phyloP scores from a whole-genome alignment of 257 asterid species.

The Thymus quinquecostatus region DNA sequence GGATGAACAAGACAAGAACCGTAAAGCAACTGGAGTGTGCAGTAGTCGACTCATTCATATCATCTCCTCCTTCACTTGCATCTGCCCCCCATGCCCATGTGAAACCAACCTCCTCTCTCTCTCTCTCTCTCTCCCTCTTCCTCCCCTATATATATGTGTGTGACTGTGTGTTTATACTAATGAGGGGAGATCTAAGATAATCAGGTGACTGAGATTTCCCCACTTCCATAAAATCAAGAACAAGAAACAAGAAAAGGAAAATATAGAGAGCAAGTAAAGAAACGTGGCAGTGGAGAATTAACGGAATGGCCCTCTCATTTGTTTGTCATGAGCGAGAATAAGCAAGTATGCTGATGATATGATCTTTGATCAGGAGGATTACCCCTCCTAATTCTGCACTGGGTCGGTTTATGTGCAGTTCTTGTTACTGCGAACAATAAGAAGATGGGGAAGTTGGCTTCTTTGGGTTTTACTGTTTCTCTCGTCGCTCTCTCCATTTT shows the following conservation, averaged over 20 bases:
- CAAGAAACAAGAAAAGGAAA: neutral
- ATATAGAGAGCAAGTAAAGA: neutral
- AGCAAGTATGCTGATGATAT: constrained; percentile 17
- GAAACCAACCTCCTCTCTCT: constrained; percentile 25
- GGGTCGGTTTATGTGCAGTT: constrained; percentile 40
- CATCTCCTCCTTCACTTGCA: constrained; percentile 34
- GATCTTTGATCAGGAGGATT: constrained; percentile 36
- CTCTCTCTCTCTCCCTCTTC: constrained; percentile 16
- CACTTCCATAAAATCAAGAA: constrained; percentile 23
- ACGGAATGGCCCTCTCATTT: constrained; percentile 23
- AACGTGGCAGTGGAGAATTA: constrained; percentile 20
- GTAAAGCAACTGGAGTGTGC: constrained; percentile 40
- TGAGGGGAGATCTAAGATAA: constrained; percentile 36
- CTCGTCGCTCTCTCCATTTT: constrained; percentile 42
- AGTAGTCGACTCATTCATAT: constrained; percentile 16
- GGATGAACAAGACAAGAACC: constrained; percentile 35
- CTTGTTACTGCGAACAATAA: constrained; percentile 33
- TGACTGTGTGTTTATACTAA: neutral
- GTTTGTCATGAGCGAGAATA: constrained; percentile 26
- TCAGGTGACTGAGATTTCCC: constrained; percentile 33
- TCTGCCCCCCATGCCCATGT: constrained; percentile 52
- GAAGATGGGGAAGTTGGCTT: constrained; percentile 48
- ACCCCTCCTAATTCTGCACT: constrained; percentile 34
- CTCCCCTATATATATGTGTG: constrained; percentile 27
- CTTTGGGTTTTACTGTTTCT: constrained; percentile 35